phyloP scores from a whole-genome alignment of 805 yeast species.

The Ogataea methanolica region DNA sequence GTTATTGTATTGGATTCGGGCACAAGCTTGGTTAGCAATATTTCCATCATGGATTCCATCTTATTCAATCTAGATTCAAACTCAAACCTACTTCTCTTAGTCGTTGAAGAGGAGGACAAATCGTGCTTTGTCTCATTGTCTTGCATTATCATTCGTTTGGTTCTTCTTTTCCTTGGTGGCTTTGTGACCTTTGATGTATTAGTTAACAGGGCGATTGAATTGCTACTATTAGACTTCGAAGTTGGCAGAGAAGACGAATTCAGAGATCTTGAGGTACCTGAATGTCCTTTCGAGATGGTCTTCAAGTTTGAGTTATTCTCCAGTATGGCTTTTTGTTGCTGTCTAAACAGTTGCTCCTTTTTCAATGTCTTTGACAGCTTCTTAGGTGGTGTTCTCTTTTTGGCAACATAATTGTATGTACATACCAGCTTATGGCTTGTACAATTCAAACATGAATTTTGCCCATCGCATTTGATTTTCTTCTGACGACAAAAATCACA shows the following conservation, averaged over 20 bases:
- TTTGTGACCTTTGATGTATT: no score
- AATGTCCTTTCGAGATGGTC: no score
- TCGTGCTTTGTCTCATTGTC: not conserved
- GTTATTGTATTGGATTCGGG: conserved; percentile 2
- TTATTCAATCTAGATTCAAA: conserved; percentile 28
- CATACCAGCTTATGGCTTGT: conserved; percentile 31
- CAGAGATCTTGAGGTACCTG: no score
- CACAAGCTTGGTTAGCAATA: conserved; percentile 21
- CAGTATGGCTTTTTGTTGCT: not conserved
- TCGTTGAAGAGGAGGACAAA: not conserved
- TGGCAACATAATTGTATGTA: conserved; percentile 31
- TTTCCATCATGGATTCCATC: conserved; percentile 31
- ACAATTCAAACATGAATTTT: conserved; percentile 39
- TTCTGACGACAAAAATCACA: conserved; percentile 46
- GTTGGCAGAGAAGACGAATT: no score
- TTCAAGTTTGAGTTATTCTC: no score
- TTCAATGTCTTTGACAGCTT: conserved; percentile 1
- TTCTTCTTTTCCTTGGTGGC: no score
- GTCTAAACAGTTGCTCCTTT: not conserved
- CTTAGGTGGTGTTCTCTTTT: conserved; percentile 18
- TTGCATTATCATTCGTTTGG: not conserved
- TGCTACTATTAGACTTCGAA: no score
- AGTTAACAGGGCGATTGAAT: no score
- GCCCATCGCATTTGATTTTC: conserved; percentile 50
- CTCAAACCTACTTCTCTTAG: not conserved